Evolutionary conservation across 257 asterid species (phyloP).

Genomic region (Lycium ferocissimum): DNA sequence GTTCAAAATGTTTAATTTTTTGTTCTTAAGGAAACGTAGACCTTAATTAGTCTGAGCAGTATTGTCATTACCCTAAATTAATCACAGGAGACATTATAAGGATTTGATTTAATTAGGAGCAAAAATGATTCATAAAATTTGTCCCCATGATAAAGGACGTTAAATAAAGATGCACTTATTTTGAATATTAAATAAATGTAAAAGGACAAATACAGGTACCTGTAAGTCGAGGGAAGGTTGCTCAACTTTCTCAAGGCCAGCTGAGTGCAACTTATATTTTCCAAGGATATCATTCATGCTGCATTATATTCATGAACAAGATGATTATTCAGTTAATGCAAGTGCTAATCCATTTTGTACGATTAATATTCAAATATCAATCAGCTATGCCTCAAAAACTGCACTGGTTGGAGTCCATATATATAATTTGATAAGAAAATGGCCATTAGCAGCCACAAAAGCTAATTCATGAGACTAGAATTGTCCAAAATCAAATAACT

Average conservation of each 20-base stretch:
- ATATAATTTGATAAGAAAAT: not conserved
- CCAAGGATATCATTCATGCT: constrained; percentile 49
- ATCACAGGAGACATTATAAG: too few relatives aligned
- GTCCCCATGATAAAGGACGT: not conserved
- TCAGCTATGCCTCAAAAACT: not conserved
- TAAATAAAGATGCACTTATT: too few relatives aligned
- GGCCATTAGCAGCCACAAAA: not conserved
- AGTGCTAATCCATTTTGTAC: not conserved
- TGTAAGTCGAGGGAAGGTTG: constrained; percentile 49
- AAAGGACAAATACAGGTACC: constrained; percentile 25
- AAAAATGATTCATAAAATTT: too few relatives aligned
- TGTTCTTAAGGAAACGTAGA: too few relatives aligned
- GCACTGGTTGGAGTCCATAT: not conserved
- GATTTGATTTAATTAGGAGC: not conserved
- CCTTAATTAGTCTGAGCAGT: too few relatives aligned
- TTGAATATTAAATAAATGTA: too few relatives aligned
- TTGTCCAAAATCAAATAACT: too few relatives aligned
- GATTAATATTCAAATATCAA: not conserved
- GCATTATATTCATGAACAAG: not conserved
- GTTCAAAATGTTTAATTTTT: not conserved
- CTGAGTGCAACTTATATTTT: constrained; percentile 43
- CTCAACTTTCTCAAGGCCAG: constrained; percentile 33
- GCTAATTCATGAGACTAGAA: not conserved
- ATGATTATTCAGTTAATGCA: not conserved
- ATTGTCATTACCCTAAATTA: too few relatives aligned